Percentiles rank a stretch among this genome's conserved stretches.
Evolutionary conservation across 495 filamentous ascomycete genomes (phyloP).

Genomic region (Aspergillus carlsbadensis): DNA sequence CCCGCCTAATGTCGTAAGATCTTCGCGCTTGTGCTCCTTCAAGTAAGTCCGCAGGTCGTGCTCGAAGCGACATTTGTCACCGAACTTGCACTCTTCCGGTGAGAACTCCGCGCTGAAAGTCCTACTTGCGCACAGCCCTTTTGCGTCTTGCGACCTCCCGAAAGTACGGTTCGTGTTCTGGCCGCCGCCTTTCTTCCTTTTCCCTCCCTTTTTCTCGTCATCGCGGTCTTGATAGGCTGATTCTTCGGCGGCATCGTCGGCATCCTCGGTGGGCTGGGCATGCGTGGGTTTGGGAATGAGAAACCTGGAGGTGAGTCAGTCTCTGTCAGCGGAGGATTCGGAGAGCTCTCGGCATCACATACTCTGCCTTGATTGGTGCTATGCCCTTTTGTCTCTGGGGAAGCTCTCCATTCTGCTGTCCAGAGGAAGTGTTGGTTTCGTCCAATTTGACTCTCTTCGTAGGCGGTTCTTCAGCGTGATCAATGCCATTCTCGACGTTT

Average conservation of each 20-base stretch:
- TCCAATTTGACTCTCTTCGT: slow-evolving; percentile 62
- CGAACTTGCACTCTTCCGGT: slow-evolving; percentile 67
- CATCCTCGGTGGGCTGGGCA: slow-evolving; percentile 19
- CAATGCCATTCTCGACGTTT: slow-evolving; percentile 11
- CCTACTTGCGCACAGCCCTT: slow-evolving; percentile 74
- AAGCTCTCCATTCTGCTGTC: slow-evolving; percentile 22
- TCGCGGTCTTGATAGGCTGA: slow-evolving; percentile 43
- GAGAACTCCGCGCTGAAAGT: slow-evolving; percentile 70
- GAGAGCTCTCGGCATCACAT: slow-evolving; percentile 24
- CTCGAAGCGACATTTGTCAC: slow-evolving; percentile 71
- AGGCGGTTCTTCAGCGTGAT: slow-evolving; percentile 44
- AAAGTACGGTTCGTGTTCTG: slow-evolving; percentile 89
- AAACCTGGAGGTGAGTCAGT: slow-evolving; percentile 46
- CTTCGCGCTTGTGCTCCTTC: slow-evolving; percentile 73
- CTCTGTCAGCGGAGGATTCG: not conserved
- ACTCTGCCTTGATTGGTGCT: slow-evolving; percentile 85
- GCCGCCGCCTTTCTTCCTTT: slow-evolving; percentile 69
- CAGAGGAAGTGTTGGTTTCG: slow-evolving; percentile 19
- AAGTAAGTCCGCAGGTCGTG: slow-evolving; percentile 86
- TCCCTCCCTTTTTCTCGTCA: slow-evolving; percentile 41
- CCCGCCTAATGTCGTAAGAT: slow-evolving; percentile 70
- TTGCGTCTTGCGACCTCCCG: slow-evolving; percentile 72
- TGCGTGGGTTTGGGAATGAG: slow-evolving; percentile 42
- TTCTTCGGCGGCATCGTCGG: slow-evolving; percentile 72
- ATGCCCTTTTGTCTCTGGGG: slow-evolving; percentile 59